These are phyloP conservation scores for apple (Malus domestica) DNA, from an alignment of 306 rosid genomes.

Conservation along the genomic window DNA sequence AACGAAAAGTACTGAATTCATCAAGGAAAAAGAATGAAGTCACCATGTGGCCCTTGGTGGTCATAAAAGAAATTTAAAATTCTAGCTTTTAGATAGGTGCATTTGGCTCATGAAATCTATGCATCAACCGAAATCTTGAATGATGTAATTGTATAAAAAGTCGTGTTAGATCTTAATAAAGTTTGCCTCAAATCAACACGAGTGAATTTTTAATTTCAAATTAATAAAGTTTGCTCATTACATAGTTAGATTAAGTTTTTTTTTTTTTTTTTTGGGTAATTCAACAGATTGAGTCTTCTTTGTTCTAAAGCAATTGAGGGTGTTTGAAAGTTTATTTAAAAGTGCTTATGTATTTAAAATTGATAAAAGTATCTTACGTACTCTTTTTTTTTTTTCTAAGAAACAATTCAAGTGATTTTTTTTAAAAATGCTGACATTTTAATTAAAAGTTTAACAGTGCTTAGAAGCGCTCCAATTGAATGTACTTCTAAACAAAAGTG, in stretches of 20 bases:
- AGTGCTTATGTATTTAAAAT: too few species aligned
- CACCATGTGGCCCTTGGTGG: neutral
- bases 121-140: neutral
- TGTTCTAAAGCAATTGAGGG: conserved; percentile 32
- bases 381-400: too few species aligned
- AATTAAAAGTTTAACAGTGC: neutral
- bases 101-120: conserved; percentile 7
- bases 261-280: neutral
- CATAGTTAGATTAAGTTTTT: neutral
- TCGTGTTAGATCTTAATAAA: neutral
- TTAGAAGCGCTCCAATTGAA: too few species aligned
- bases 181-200: neutral
- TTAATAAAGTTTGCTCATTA: neutral
- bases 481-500: too few species aligned
- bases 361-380: too few species aligned
- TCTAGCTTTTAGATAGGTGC: neutral
- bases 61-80: neutral
- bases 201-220: neutral
- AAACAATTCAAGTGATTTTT: neutral
- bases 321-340: neutral
- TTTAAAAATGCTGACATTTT: too few species aligned
- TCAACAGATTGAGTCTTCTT: conserved; percentile 19
- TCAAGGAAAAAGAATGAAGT: neutral
- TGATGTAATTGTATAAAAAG: conserved; percentile 18
- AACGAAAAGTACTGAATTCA: neutral